Percentiles rank a stretch among this genome's conserved stretches.
phyloP scores from a whole-genome alignment of 78 protist genomes.

The Polysphondylium violaceum region DNA sequence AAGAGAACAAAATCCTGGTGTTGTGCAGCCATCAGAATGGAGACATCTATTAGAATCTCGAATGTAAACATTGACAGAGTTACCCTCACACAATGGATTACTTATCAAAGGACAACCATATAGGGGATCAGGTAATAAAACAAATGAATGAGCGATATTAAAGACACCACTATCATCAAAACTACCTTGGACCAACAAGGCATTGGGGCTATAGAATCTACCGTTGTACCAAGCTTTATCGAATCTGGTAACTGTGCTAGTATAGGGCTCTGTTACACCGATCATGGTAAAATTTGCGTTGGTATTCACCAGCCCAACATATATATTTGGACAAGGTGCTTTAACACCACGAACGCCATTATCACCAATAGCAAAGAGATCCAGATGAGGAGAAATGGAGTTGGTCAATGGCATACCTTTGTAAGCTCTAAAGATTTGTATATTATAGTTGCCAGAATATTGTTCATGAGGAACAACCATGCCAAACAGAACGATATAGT shows the following conservation, averaged over 20 bases:
- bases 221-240: conserved; percentile 16
- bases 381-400: not conserved
- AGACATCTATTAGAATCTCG: conserved; percentile 20
- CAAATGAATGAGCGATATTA: not conserved
- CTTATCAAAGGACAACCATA: not conserved
- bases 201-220: not conserved
- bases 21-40: not conserved
- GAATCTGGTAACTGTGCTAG: not conserved
- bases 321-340: not conserved
- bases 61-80: not conserved
- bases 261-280: not conserved
- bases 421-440: not conserved
- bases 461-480: no score
- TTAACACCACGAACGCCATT: not conserved
- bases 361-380: not conserved
- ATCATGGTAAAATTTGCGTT: not conserved
- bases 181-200: not conserved
- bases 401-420: conserved; percentile 13
- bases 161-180: conserved; percentile 8
- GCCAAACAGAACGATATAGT: no score
- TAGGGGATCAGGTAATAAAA: conserved; percentile 4
- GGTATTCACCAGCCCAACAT: not conserved
- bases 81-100: not conserved
- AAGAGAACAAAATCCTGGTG: not conserved
- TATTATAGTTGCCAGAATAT: no score